Evolutionary conservation across 805 yeast species (phyloP).

Genomic region (Wickerhamiella galacta): DNA sequence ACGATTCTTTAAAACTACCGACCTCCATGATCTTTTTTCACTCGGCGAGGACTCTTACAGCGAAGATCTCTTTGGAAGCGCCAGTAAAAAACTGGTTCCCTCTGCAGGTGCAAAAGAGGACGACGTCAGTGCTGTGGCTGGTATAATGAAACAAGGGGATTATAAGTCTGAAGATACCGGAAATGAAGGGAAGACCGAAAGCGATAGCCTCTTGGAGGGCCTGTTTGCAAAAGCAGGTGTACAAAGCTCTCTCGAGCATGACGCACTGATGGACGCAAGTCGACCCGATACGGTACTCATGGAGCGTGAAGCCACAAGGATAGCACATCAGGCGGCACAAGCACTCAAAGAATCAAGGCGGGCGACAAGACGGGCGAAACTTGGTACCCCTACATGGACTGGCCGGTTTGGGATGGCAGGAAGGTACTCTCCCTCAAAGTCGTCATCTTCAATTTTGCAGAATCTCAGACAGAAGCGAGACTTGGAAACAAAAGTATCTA

Average conservation of each 20-base stretch:
- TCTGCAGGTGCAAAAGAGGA: slow-evolving; percentile 19
- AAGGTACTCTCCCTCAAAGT: slow-evolving; percentile 14
- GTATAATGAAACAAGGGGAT: slow-evolving; percentile 16
- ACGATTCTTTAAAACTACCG: slow-evolving; percentile 82
- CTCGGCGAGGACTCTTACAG: slow-evolving; percentile 59
- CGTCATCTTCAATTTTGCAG: slow-evolving; percentile 34
- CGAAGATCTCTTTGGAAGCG: slow-evolving; percentile 41
- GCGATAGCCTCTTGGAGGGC: slow-evolving; percentile 51
- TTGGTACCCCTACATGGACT: slow-evolving; percentile 93
- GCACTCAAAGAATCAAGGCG: slow-evolving; percentile 43
- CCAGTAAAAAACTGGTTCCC: too few relatives aligned
- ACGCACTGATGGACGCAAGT: slow-evolving; percentile 44
- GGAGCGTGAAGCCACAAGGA: slow-evolving; percentile 44
- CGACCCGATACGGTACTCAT: slow-evolving; percentile 37
- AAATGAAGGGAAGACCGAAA: slow-evolving; percentile 28
- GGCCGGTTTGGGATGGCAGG: slow-evolving; percentile 86
- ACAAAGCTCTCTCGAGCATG: slow-evolving; percentile 65
- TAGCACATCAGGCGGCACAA: slow-evolving; percentile 46
- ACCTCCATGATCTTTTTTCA: slow-evolving; percentile 75
- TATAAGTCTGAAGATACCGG: slow-evolving; percentile 38
- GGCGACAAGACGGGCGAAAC: slow-evolving; percentile 28
- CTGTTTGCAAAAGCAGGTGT: slow-evolving; percentile 56
- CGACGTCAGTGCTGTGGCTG: slow-evolving; percentile 15
- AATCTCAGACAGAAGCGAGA: slow-evolving; percentile 31
- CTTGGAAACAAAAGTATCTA: slow-evolving; percentile 17